Evolutionary conservation across 2,329 filamentous ascomycete species (phyloP).

Genomic region (Hypoxylon sp.): DNA sequence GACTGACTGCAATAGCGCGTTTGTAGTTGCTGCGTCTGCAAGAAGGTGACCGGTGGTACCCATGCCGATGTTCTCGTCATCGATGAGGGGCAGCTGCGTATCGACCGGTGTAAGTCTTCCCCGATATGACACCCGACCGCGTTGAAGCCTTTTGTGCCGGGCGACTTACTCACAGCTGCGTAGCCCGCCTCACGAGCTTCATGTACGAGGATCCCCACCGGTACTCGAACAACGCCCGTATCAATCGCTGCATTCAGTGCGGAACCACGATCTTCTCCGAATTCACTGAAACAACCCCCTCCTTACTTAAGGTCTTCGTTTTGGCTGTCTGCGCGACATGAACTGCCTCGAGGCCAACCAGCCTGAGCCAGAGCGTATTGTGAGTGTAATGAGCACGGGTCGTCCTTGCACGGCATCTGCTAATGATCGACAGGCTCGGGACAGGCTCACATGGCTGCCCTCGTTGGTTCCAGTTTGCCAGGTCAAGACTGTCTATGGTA

Average conservation of each 20-base stretch:
- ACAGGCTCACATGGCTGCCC: neutral
- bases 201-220: neutral
- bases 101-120: conserved; percentile 4
- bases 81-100: neutral
- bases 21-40: conserved; percentile 28
- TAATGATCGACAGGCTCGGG: neutral
- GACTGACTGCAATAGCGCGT: conserved; percentile 23
- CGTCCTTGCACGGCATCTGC: neutral
- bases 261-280: neutral
- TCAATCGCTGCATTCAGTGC: neutral
- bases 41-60: conserved; percentile 18
- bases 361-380: neutral
- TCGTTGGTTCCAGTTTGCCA: too few species aligned
- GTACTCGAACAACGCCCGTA: neutral
- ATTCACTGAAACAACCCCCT: neutral
- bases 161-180: neutral
- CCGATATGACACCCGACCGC: neutral
- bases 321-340: neutral
- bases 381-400: neutral
- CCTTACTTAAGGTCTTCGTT: neutral
- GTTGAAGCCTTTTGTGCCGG: neutral
- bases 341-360: neutral
- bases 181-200: neutral
- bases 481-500: too few species aligned
- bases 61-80: conserved; percentile 7